Percentiles rank a stretch among this genome's conserved stretches.
phyloP scores from a whole-genome alignment of 176 grass and related monocot genomes.

The Luzula sylvatica region DNA sequence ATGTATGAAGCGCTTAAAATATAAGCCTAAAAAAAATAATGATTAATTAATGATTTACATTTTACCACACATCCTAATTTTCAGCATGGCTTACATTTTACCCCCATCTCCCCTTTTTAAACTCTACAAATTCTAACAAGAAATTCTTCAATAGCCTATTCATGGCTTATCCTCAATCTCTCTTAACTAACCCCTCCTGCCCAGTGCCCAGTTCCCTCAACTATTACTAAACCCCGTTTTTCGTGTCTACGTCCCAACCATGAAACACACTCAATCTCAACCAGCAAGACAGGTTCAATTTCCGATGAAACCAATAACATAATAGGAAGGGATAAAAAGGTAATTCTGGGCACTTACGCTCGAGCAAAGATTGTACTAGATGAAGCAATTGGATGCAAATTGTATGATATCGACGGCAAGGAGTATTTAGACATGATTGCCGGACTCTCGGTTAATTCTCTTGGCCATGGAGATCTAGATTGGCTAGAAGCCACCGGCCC shows the following conservation, averaged over 20 bases:
- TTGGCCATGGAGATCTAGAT: conserved; percentile 60
- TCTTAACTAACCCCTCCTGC: no score
- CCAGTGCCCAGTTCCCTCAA: no score
- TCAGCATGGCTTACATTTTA: no score
- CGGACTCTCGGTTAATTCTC: conserved; percentile 69
- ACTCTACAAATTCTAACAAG: no score
- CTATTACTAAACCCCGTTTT: background rate
- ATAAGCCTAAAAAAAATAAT: no score
- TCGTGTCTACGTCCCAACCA: conserved; percentile 8
- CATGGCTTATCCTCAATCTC: no score
- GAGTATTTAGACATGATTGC: conserved; percentile 88
- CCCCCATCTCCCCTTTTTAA: no score
- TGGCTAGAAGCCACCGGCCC: conserved; percentile 27
- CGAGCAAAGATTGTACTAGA: conserved; percentile 52
- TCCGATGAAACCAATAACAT: conserved; percentile 31
- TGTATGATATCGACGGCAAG: conserved; percentile 64
- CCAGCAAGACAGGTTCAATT: background rate
- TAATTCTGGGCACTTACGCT: conserved; percentile 67
- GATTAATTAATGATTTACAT: no score
- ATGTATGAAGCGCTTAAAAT: no score
- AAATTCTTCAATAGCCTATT: no score
- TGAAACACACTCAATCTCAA: background rate
- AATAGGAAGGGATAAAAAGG: conserved; percentile 47
- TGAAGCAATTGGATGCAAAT: conserved; percentile 53
- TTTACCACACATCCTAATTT: no score